These are phyloP conservation scores for Cornus controversa DNA, from an alignment of 148 eudicot genomes.

Conservation along the genomic window DNA sequence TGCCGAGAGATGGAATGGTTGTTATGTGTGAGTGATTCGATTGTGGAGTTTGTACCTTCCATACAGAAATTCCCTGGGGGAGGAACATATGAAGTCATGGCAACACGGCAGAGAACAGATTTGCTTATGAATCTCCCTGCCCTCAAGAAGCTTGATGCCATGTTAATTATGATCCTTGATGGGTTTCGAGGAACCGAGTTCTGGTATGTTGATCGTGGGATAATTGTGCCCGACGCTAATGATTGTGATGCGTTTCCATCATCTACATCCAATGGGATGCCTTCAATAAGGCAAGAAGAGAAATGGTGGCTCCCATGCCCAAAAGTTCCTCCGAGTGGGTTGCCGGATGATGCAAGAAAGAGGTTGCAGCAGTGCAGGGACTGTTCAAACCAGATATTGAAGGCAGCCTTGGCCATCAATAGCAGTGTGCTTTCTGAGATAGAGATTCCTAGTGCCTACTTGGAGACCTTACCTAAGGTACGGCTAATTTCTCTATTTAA, in stretches of 20 bases:
- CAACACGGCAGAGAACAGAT: constrained; percentile 25
- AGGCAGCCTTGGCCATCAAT: background rate
- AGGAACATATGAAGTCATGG: constrained; percentile 29
- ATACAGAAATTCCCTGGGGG: constrained; percentile 28
- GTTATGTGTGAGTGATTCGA: constrained; percentile 24
- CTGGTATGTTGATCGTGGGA: constrained; percentile 43
- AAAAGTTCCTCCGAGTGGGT: constrained; percentile 20
- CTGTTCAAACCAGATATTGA: background rate
- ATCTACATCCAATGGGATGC: constrained; percentile 19
- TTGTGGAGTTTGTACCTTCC: constrained; percentile 27
- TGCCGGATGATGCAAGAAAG: background rate
- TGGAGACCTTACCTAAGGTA: background rate
- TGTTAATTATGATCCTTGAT: constrained; percentile 15
- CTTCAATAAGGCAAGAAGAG: constrained; percentile 24
- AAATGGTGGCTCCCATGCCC: constrained; percentile 47
- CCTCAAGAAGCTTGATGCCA: constrained; percentile 27
- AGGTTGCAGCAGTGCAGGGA: constrained; percentile 1
- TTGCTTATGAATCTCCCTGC: constrained; percentile 29
- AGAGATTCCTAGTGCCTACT: background rate
- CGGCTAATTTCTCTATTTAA: background rate
- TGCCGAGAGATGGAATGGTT: constrained; percentile 31
- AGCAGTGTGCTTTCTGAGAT: background rate
- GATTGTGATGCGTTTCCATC: background rate
- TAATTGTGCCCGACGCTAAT: constrained; percentile 25
- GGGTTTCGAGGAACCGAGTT: constrained; percentile 27